These are phyloP conservation scores for Colletotrichum caudatum DNA, from an alignment of 2,329 filamentous ascomycete genomes.

Conservation along the genomic window DNA sequence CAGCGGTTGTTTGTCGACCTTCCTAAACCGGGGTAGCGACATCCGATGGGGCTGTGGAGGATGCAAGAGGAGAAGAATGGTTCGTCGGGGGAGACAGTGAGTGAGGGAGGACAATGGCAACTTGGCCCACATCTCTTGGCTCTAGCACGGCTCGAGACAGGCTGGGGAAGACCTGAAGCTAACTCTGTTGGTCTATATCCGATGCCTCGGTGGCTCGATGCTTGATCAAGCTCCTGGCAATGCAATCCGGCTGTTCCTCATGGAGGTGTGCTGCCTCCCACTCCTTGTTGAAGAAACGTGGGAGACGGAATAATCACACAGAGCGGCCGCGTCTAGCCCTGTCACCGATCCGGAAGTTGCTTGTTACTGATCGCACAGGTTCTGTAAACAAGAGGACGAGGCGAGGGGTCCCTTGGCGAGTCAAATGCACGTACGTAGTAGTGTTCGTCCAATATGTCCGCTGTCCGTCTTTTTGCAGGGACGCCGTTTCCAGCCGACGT, in stretches of 20 bases:
- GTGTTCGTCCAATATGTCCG: slow-evolving; percentile 24
- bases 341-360: slow-evolving; percentile 35
- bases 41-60: slow-evolving; percentile 39
- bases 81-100: slow-evolving; percentile 35
- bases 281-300: slow-evolving; percentile 16
- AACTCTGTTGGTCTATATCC: slow-evolving; percentile 13
- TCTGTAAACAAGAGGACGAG: neutral
- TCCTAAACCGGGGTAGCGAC: slow-evolving; percentile 41
- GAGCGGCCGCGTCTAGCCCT: slow-evolving; percentile 23
- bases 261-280: slow-evolving; percentile 15
- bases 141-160: slow-evolving; percentile 1
- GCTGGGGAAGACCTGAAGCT: slow-evolving; percentile 11
- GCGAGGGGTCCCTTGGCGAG: slow-evolving; percentile 10
- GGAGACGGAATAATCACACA: slow-evolving; percentile 23
- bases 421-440: slow-evolving; percentile 22
- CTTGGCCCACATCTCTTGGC: slow-evolving; percentile 25
- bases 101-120: slow-evolving; percentile 25
- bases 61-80: slow-evolving; percentile 39
- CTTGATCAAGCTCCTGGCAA: slow-evolving; percentile 14
- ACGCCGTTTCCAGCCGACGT: neutral
- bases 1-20: slow-evolving; percentile 40
- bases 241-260: neutral
- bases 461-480: neutral
- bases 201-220: slow-evolving; percentile 23
- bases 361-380: slow-evolving; percentile 20